Evolutionary conservation across 345 rosid genomes (phyloP).

Genomic region (Erodium maritimum): DNA sequence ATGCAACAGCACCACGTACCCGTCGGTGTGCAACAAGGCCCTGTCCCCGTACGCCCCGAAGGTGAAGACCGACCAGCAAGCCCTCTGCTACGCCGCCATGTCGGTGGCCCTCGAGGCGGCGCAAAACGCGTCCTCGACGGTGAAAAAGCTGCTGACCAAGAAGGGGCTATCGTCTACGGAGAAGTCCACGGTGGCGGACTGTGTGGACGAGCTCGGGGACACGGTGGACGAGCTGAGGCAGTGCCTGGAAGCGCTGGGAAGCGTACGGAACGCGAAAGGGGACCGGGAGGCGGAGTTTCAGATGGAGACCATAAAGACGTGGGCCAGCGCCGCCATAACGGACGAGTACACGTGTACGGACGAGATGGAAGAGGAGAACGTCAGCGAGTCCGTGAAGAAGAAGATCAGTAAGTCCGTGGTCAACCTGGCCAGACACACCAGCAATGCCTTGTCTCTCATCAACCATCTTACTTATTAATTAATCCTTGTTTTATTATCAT

Average conservation of each 20-base stretch:
- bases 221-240: slow-evolving; percentile 20
- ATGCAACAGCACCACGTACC: slow-evolving; percentile 27
- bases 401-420: slow-evolving; percentile 12
- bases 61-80: slow-evolving; percentile 15
- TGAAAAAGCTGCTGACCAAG: slow-evolving; percentile 6
- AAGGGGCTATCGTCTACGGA: slow-evolving; percentile 15
- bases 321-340: slow-evolving; percentile 46
- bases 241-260: slow-evolving; percentile 20
- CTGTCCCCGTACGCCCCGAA: slow-evolving; percentile 23
- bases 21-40: slow-evolving; percentile 23
- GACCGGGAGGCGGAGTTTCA: slow-evolving; percentile 23
- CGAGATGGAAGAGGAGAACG: slow-evolving; percentile 15
- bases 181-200: slow-evolving; percentile 22
- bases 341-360: slow-evolving; percentile 33
- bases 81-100: slow-evolving; percentile 24
- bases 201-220: slow-evolving; percentile 23
- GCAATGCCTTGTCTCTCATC: slow-evolving; percentile 33
- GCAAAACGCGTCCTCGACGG: slow-evolving; percentile 7
- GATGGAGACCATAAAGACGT: slow-evolving; percentile 24
- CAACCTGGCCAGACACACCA: slow-evolving; percentile 26
- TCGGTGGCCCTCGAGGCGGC: slow-evolving; percentile 17
- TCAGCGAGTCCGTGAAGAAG: slow-evolving; percentile 16
- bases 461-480: slow-evolving; percentile 5
- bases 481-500: background rate
- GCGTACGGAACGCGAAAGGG: too few species aligned